These are phyloP conservation scores for Aspergillus saccharolyticus DNA, from an alignment of 495 filamentous ascomycete species.

Conservation along the genomic window DNA sequence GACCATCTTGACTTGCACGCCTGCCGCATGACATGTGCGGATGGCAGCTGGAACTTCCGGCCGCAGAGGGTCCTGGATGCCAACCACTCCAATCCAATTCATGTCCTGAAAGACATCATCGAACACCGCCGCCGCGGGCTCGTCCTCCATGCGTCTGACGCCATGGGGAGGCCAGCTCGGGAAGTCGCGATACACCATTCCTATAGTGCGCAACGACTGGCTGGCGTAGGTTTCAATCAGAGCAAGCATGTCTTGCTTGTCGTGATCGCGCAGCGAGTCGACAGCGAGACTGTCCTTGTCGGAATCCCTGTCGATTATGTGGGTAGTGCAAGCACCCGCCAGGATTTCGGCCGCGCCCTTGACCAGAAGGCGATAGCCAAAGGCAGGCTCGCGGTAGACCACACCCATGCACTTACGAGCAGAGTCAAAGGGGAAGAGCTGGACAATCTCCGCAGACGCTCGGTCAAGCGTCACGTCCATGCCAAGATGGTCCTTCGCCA, in stretches of 20 bases:
- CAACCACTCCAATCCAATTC: slow-evolving; percentile 58
- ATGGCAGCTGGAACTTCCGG: slow-evolving; percentile 76
- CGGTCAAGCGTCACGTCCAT: slow-evolving; percentile 60
- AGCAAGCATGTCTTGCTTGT: slow-evolving; percentile 27
- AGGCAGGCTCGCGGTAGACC: slow-evolving; percentile 51
- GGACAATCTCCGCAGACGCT: slow-evolving; percentile 52
- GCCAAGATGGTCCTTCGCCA: slow-evolving; percentile 57
- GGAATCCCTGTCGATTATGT: slow-evolving; percentile 23
- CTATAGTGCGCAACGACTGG: slow-evolving; percentile 59
- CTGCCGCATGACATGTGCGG: slow-evolving; percentile 64
- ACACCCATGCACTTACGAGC: slow-evolving; percentile 64
- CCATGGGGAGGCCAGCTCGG: slow-evolving; percentile 57
- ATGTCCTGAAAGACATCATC: slow-evolving; percentile 54
- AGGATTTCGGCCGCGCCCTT: slow-evolving; percentile 69
- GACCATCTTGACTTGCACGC: slow-evolving; percentile 85
- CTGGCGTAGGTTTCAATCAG: slow-evolving; percentile 54
- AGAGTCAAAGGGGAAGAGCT: slow-evolving; percentile 66
- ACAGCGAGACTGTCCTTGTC: slow-evolving; percentile 30
- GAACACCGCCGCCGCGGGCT: slow-evolving; percentile 48
- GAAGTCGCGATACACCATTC: slow-evolving; percentile 59
- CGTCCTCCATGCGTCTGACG: slow-evolving; percentile 42
- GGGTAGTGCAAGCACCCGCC: slow-evolving; percentile 45
- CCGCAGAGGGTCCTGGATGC: slow-evolving; percentile 64
- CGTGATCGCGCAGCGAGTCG: slow-evolving; percentile 29
- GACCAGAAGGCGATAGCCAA: slow-evolving; percentile 58